These are phyloP conservation scores for Jacaranda mimosifolia DNA, from an alignment of 257 asterid genomes.

Conservation along the genomic window DNA sequence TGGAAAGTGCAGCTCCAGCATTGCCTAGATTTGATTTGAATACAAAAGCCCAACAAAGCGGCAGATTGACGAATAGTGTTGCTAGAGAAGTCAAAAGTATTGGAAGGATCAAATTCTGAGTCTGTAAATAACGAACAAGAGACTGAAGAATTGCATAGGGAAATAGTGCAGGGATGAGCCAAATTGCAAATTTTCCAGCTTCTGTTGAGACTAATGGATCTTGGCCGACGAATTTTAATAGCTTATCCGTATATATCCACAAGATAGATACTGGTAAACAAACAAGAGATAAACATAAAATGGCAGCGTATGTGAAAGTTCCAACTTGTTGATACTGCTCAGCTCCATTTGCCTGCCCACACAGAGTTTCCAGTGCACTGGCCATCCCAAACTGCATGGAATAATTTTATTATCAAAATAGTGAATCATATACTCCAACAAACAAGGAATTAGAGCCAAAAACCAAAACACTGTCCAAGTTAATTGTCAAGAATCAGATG, in stretches of 20 bases:
- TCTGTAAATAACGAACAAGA: slow-evolving; percentile 52
- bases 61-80: slow-evolving; percentile 24
- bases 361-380: slow-evolving; percentile 66
- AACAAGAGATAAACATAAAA: slow-evolving; percentile 44
- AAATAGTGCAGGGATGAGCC: slow-evolving; percentile 55
- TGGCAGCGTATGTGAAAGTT: slow-evolving; percentile 48
- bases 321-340: slow-evolving; percentile 53
- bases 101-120: slow-evolving; percentile 55
- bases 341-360: slow-evolving; percentile 75
- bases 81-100: slow-evolving; percentile 43
- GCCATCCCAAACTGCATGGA: slow-evolving; percentile 61
- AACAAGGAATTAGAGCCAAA: background rate
- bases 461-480: background rate
- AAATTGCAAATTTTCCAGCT: slow-evolving; percentile 54
- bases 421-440: background rate
- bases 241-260: slow-evolving; percentile 50
- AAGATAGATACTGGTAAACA: slow-evolving; percentile 56
- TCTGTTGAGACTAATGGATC: slow-evolving; percentile 59
- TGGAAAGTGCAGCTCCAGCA: slow-evolving; percentile 40
- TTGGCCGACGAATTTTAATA: slow-evolving; percentile 55
- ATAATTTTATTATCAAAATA: too few relatives aligned
- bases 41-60: slow-evolving; percentile 41
- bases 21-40: slow-evolving; percentile 34
- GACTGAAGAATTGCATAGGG: slow-evolving; percentile 63
- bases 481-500: background rate